phyloP scores from a whole-genome alignment of 2,329 filamentous ascomycete genomes.

The Piedraia hortae region DNA sequence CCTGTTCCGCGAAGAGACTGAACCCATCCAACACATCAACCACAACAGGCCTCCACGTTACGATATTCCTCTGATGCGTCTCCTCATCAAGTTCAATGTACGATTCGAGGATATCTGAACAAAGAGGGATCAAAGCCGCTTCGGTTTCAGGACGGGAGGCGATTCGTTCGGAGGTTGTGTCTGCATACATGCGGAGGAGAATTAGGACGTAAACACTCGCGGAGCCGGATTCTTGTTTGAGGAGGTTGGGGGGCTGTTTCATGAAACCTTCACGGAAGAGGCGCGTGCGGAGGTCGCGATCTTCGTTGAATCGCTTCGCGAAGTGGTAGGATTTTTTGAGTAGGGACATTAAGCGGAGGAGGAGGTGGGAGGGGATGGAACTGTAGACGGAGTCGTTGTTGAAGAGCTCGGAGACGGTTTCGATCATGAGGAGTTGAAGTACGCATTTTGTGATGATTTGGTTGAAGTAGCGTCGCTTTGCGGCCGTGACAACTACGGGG shows the following conservation, averaged over 20 bases:
- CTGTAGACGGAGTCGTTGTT: constrained; percentile 87
- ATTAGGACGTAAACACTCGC: constrained; percentile 91
- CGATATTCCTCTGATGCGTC: constrained; percentile 85
- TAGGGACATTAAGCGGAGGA: constrained; percentile 75
- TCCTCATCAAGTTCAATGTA: constrained; percentile 81
- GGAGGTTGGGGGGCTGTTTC: constrained; percentile 90
- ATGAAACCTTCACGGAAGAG: constrained; percentile 97
- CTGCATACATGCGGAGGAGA: constrained; percentile 88
- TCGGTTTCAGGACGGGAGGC: constrained; percentile 63
- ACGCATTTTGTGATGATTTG: constrained; percentile 98
- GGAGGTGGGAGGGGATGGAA: constrained; percentile 69
- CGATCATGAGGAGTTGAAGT: constrained; percentile 92
- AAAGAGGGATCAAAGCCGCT: constrained; percentile 73
- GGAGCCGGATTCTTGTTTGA: constrained; percentile 86
- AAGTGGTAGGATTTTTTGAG: constrained; percentile 94
- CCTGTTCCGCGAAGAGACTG: constrained; percentile 49
- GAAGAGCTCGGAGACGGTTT: constrained; percentile 95
- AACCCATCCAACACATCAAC: constrained; percentile 92
- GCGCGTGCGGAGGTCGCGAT: constrained; percentile 81
- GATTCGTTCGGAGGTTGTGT: constrained; percentile 56
- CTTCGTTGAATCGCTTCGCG: constrained; percentile 88
- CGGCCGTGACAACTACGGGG: constrained; percentile 73
- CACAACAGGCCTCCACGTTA: constrained; percentile 90
- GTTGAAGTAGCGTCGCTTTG: constrained; percentile 88
- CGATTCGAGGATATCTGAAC: constrained; percentile 70